These are phyloP conservation scores for Aspergillus viridinutans DNA, from an alignment of 2,329 filamentous ascomycete species.

Conservation along the genomic window DNA sequence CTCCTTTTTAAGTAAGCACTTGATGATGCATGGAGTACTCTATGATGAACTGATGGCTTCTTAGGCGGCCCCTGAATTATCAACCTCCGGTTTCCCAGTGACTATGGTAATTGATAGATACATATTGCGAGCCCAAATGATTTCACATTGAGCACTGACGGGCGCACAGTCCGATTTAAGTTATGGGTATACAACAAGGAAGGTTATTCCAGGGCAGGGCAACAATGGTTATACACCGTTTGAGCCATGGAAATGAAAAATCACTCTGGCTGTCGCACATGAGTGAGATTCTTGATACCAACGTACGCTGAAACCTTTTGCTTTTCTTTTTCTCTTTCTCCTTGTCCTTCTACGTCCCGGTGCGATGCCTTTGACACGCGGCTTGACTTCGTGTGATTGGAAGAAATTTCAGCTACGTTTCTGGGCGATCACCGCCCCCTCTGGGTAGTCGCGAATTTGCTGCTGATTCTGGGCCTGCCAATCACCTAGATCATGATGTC, in stretches of 20 bases:
- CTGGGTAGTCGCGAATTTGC: constrained; percentile 71
- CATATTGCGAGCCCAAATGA: not conserved
- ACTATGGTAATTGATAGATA: constrained; percentile 4
- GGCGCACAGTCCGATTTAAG: constrained; percentile 17
- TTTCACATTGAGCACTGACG: not conserved
- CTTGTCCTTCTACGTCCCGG: not conserved
- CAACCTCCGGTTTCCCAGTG: constrained; percentile 57
- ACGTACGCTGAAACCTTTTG: constrained; percentile 1
- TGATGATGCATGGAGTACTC: constrained; percentile 18
- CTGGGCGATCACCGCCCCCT: constrained; percentile 80
- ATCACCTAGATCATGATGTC: constrained; percentile 49
- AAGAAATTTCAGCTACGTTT: constrained; percentile 49
- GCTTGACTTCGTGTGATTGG: not conserved
- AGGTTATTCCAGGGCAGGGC: not conserved
- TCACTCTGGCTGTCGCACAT: constrained; percentile 5
- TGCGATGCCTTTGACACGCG: not conserved
- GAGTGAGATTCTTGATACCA: constrained; percentile 8
- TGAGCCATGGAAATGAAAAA: not conserved
- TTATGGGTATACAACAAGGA: not conserved
- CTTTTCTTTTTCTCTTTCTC: not conserved
- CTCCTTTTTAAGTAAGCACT: constrained; percentile 88
- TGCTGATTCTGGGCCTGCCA: constrained; percentile 72
- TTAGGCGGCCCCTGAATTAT: constrained; percentile 78
- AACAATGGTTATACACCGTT: not conserved
- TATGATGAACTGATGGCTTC: constrained; percentile 19